Base-by-base conservation (phyloP, 1,139 yeast genomes). In the Debaryomyces coudertii region DNA sequence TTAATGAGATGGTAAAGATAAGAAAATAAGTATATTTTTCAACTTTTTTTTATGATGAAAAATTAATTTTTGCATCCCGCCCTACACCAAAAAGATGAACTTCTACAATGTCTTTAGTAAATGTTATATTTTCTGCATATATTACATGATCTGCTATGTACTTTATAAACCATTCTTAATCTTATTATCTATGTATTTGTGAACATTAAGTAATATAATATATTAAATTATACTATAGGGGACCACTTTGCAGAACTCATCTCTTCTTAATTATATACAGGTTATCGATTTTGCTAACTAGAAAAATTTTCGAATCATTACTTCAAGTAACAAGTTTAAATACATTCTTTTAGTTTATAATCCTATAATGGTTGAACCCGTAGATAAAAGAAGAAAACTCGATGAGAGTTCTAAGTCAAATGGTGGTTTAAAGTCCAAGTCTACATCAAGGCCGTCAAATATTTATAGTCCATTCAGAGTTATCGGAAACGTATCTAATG, bases 401-500 rank as follows among this genome's bases (percentile, higher is more conserved):
- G 58, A 49, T 15, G 46, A 37, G 12, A 15, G 42, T 28, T 37
- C 31, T 12, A 15, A 40, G 5, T 12, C 35, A 6, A 28, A 41
- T 22, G 25, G 38, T 2, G 42, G 27, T 18, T 18, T 15, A n/a
- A 42, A 40, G 16, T 20, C 16, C 8, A 34, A 40, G 7, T 44
- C 35, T 8, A 20, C 29, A 14, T 14, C 25, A 14, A 58, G 49
- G 46, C 53, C 62, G 5, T 72, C 77, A 2, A 65, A 62, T 47
- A 68, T 76, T 16, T 76, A 73, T 58, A 70, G 76, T 48, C 80
- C 80, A 1, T 76, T 75, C 55, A 56, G 80, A 47, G 76, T 72
- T 3, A 53, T 76, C 7, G 95, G 95, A 6, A 84, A 84, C 61
- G 89, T 87, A 23, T 76, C 90, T 28, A 89, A 90, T 60, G 85